A percentile compares a stretch with the other conserved stretches of the same genome.
These are phyloP conservation scores for Fusarium graminum DNA, from an alignment of 2,329 filamentous ascomycete species.

Conservation along the genomic window DNA sequence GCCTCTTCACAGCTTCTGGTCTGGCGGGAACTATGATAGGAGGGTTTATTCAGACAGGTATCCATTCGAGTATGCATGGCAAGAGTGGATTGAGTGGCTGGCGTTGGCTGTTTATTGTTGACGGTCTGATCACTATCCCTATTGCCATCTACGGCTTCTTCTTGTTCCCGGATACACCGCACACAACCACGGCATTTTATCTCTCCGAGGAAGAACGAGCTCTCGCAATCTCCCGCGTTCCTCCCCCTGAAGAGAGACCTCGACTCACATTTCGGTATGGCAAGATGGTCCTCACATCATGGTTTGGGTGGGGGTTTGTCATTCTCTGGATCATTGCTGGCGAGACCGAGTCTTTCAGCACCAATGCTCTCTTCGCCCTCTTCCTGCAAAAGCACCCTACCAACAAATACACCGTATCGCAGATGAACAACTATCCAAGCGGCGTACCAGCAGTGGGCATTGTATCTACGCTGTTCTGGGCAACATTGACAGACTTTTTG, in stretches of 20 bases:
- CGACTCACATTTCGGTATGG: conserved; percentile 64
- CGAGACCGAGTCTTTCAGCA: conserved; percentile 77
- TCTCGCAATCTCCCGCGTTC: conserved; percentile 60
- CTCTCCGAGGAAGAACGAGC: conserved; percentile 61
- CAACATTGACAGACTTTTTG: conserved; percentile 74
- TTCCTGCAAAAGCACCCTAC: conserved; percentile 64
- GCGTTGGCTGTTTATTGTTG: conserved; percentile 79
- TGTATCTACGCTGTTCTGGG: conserved; percentile 75
- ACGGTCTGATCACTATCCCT: conserved; percentile 65
- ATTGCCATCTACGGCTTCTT: conserved; percentile 54
- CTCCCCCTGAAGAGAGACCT: conserved; percentile 55
- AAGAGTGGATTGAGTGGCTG: conserved; percentile 71
- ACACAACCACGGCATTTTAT: conserved; percentile 60
- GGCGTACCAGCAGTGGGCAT: conserved; percentile 70
- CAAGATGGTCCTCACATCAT: conserved; percentile 68
- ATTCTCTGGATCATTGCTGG: conserved; percentile 77
- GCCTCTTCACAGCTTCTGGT: conserved; percentile 72
- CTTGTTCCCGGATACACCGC: conserved; percentile 58
- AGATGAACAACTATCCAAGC: conserved; percentile 70
- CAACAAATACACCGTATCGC: conserved; percentile 59
- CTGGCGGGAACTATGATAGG: conserved; percentile 65
- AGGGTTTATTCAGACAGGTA: conserved; percentile 73
- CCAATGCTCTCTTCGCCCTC: conserved; percentile 69
- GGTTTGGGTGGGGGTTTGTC: conserved; percentile 76
- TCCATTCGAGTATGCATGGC: conserved; percentile 62